Evolutionary conservation across 257 asterid species (phyloP).

Genomic region (Scutellaria baicalensis): DNA sequence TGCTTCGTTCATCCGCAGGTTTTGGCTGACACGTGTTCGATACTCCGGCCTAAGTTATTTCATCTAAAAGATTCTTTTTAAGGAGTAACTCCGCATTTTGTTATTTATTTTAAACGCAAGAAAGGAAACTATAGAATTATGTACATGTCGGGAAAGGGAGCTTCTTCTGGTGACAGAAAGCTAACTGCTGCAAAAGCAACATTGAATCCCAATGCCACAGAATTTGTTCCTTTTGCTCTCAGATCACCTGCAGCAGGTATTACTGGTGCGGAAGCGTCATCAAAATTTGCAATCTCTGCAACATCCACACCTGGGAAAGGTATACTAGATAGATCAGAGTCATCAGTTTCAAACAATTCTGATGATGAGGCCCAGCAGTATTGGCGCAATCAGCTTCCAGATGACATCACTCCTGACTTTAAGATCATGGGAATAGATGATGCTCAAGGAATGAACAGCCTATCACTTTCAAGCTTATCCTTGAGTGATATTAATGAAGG

Average conservation of each 20-base stretch:
- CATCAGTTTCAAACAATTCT: slow-evolving; percentile 73
- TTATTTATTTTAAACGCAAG: background rate
- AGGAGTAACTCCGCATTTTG: slow-evolving; percentile 14
- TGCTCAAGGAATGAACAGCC: slow-evolving; percentile 47
- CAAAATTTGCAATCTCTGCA: slow-evolving; percentile 36
- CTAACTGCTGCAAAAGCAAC: slow-evolving; percentile 40
- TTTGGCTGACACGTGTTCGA: slow-evolving; percentile 50
- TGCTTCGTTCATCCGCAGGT: slow-evolving; percentile 38
- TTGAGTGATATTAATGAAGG: slow-evolving; percentile 51
- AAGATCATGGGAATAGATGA: slow-evolving; percentile 66
- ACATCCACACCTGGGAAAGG: slow-evolving; percentile 56
- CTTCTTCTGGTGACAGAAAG: slow-evolving; percentile 54
- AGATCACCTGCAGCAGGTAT: slow-evolving; percentile 49
- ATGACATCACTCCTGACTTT: slow-evolving; percentile 94
- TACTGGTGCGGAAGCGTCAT: slow-evolving; percentile 36
- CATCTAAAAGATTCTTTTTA: background rate
- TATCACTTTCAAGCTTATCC: slow-evolving; percentile 65
- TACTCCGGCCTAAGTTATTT: slow-evolving; percentile 7
- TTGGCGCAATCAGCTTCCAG: slow-evolving; percentile 96
- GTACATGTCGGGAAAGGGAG: slow-evolving; percentile 69
- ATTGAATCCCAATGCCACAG: slow-evolving; percentile 95
- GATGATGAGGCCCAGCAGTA: slow-evolving; percentile 94
- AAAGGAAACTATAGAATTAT: slow-evolving; percentile 25
- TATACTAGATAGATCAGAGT: slow-evolving; percentile 67
- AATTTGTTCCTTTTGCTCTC: slow-evolving; percentile 81